phyloP scores from a whole-genome alignment of 345 rosid genomes.

The Boechera stricta region DNA sequence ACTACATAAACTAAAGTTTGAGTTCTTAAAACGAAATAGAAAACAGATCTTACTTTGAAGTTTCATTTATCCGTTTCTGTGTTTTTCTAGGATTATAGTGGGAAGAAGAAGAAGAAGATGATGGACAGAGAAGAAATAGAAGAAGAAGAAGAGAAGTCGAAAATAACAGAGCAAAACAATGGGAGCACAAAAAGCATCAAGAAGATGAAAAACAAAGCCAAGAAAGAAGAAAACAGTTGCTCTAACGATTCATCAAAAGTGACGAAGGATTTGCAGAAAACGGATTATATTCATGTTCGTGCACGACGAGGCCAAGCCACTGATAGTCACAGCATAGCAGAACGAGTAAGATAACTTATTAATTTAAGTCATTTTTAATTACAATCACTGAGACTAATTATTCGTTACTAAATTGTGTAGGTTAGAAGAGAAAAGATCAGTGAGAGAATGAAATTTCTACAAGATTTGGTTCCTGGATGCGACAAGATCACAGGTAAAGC shows the following conservation, averaged over 20 bases:
- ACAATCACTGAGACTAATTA: conserved; percentile 1
- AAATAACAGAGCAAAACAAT: conserved; percentile 56
- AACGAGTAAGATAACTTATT: conserved; percentile 58
- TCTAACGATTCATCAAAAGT: conserved; percentile 76
- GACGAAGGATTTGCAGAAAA: conserved; percentile 53
- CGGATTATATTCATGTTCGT: conserved; percentile 93
- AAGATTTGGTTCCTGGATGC: conserved; percentile 98
- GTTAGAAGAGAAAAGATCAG: conserved; percentile 97
- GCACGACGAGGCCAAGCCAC: conserved; percentile 99
- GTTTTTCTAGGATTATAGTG: conserved; percentile 13
- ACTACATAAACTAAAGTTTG: conserved; percentile 46
- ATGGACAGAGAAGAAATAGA: background rate
- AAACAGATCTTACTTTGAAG: conserved; percentile 10
- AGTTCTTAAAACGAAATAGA: background rate
- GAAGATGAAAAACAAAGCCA: conserved; percentile 45
- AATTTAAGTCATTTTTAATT: background rate
- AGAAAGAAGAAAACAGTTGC: conserved; percentile 47
- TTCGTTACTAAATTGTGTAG: conserved; percentile 46
- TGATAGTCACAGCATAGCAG: conserved; percentile 98
- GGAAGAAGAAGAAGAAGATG: conserved; percentile 33
- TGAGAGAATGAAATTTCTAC: conserved; percentile 94
- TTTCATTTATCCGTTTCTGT: background rate
- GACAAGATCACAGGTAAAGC: conserved; percentile 98
- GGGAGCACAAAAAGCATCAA: conserved; percentile 45
- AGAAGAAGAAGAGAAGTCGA: conserved; percentile 60